phyloP scores from a whole-genome alignment of 768 basidiomycete genomes.

The Filobasidium floriforme region DNA sequence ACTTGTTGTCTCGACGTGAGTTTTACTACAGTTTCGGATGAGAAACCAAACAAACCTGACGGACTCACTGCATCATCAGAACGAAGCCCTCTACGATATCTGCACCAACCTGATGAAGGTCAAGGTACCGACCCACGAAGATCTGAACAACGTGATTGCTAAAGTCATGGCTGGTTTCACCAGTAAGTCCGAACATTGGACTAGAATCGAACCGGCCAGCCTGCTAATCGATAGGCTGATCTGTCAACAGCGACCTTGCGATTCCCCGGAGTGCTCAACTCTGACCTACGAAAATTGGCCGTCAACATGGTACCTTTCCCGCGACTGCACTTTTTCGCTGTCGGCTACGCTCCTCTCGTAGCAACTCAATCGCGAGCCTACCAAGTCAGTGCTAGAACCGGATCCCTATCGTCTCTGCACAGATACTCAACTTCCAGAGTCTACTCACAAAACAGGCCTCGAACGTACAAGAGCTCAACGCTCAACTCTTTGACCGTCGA shows the following conservation, averaged over 20 bases:
- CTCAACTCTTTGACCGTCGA: conserved; percentile 33
- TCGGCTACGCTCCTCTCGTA: conserved; percentile 57
- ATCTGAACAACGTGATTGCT: conserved; percentile 59
- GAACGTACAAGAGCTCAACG: conserved; percentile 35
- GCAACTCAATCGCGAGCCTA: conserved; percentile 27
- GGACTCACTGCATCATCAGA: conserved; percentile 26
- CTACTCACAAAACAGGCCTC: not conserved
- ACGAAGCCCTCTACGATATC: conserved; percentile 47
- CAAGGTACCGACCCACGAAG: conserved; percentile 38
- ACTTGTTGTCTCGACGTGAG: conserved; percentile 42
- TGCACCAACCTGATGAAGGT: conserved; percentile 39
- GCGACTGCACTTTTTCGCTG: conserved; percentile 99
- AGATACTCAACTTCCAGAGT: not conserved
- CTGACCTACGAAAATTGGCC: conserved; percentile 44
- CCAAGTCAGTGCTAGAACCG: conserved; percentile 26
- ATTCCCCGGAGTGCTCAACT: conserved; percentile 44
- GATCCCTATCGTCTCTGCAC: not conserved
- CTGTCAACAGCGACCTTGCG: conserved; percentile 31
- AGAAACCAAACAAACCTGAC: not conserved
- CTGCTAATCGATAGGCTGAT: not conserved
- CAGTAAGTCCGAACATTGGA: conserved; percentile 42
- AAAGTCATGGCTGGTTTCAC: conserved; percentile 92
- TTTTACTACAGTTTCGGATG: not conserved
- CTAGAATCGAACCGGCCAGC: not conserved
- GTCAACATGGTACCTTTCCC: conserved; percentile 75